A percentile compares a stretch with the other conserved stretches of the same genome.
phyloP scores from a whole-genome alignment of 257 asterid genomes.

The Nicotiana obtusifolia region DNA sequence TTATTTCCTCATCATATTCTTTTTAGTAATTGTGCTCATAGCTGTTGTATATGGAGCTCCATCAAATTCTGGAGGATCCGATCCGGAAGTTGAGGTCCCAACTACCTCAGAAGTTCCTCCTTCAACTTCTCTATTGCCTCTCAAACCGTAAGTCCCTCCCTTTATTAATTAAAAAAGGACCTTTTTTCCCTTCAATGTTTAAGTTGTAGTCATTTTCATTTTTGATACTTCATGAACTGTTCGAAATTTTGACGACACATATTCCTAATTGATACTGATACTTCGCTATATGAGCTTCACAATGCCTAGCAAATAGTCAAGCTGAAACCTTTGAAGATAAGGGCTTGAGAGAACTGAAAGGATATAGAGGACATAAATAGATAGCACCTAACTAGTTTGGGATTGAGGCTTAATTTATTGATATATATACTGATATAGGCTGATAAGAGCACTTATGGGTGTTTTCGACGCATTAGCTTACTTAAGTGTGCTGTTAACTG shows the following conservation, averaged over 20 bases:
- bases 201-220: background rate
- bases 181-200: background rate
- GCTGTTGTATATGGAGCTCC: conserved; percentile 42
- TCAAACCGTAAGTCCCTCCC: conserved; percentile 44
- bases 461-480: background rate
- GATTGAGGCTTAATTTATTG: background rate
- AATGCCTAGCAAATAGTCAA: background rate
- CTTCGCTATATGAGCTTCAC: too few species aligned
- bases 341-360: background rate
- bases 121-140: conserved; percentile 28
- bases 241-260: background rate
- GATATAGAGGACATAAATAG: background rate
- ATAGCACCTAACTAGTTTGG: background rate
- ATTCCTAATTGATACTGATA: background rate
- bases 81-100: conserved; percentile 22
- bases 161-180: background rate
- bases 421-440: background rate
- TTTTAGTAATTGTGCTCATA: conserved; percentile 35
- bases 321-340: background rate
- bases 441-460: background rate
- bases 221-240: background rate
- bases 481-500: background rate
- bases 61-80: conserved; percentile 29
- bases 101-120: conserved; percentile 14
- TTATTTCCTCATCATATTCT: conserved; percentile 31